Base-by-base conservation (phyloP, 306 rosid species). In the Carpinus viminea region DNA sequence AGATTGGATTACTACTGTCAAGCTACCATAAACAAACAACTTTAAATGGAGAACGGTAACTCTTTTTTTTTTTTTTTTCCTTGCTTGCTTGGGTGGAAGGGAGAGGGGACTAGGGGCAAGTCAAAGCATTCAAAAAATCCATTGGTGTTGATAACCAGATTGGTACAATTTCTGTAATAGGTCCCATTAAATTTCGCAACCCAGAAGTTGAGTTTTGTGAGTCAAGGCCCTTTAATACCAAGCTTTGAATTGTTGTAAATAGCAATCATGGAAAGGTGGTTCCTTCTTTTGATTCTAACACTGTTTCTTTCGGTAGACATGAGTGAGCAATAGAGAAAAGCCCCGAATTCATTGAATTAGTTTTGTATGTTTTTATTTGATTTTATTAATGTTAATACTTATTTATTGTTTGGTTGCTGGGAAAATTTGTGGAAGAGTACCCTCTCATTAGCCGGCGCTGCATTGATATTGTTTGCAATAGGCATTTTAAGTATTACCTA, bases 251-350 rank as follows among this genome's bases (percentile, higher is more conserved):
- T 84, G 78, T 75, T 78, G 81, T 86, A 62, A 79, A 84, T 83
- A 78, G 83, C 87, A 86, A 84, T 87, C 79, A 84, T 84, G 64
- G 82, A 75, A 86, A 59, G 87, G 78, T 68, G 38, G 86, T 70
- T 62, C 72, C 72, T 62, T 86, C 70, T 65, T 31, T 17, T 74
- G 72, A 80, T 82, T 79, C 65, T 43, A 43, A 31, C 68, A 77
- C 79, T 78, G 76, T 75, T 78, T 79, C 59, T 50, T n/a, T n/a
- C n/a, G n/a, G n/a, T n/a, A n/a, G n/a, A n/a, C n/a, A n/a, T n/a
- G n/a, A n/a, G n/a, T n/a, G n/a, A n/a, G n/a, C n/a, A n/a, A n/a
- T n/a, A n/a, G n/a, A n/a, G n/a, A n/a, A n/a, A n/a, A n/a, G n/a
- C n/a, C n/a, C n/a, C n/a, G n/a, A n/a, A n/a, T n/a, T n/a, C n/a